Conservation (phyloP, 2,329 filamentous ascomycete species). For the Arthroderma sp. region DNA sequence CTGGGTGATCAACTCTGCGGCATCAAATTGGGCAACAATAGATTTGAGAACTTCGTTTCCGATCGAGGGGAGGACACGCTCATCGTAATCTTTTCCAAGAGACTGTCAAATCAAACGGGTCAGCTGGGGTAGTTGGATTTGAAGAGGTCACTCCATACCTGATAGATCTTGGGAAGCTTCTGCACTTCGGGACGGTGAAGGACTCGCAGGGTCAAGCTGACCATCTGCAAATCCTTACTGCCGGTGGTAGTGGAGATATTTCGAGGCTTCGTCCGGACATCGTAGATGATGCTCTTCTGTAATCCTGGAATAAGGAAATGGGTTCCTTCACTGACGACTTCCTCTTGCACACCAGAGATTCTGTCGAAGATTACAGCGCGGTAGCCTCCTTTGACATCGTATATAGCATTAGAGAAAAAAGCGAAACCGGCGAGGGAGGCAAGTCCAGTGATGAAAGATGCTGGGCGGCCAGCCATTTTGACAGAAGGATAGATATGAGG, state of each 20-base stretch:
- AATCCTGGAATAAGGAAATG: conserved; percentile 95
- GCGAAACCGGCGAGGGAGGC: too few species aligned
- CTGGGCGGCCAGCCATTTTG: too few species aligned
- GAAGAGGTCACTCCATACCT: conserved; percentile 46
- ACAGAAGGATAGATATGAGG: too few species aligned
- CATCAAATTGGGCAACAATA: conserved; percentile 97
- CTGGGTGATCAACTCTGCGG: conserved; percentile 96
- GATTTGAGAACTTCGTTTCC: conserved; percentile 98
- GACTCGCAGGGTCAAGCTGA: conserved; percentile 91
- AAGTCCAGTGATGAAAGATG: too few species aligned
- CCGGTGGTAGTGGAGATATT: conserved; percentile 97
- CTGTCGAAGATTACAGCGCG: conserved; percentile 98
- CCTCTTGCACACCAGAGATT: conserved; percentile 78
- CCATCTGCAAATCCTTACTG: conserved; percentile 99
- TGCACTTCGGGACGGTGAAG: conserved; percentile 88
- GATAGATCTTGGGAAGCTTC: conserved; percentile 92
- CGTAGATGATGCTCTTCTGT: conserved; percentile 86
- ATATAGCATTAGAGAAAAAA: conserved; percentile 42
- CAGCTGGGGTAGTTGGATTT: not conserved
- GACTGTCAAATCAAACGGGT: conserved; percentile 44
- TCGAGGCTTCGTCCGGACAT: conserved; percentile 91
- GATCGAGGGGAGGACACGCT: conserved; percentile 94
- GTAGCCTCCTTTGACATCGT: conserved; percentile 91
- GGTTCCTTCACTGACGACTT: conserved; percentile 87
- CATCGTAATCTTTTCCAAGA: conserved; percentile 95